phyloP scores from a whole-genome alignment of 73 alveolate genomes.

The Blepharisma japonicum region DNA sequence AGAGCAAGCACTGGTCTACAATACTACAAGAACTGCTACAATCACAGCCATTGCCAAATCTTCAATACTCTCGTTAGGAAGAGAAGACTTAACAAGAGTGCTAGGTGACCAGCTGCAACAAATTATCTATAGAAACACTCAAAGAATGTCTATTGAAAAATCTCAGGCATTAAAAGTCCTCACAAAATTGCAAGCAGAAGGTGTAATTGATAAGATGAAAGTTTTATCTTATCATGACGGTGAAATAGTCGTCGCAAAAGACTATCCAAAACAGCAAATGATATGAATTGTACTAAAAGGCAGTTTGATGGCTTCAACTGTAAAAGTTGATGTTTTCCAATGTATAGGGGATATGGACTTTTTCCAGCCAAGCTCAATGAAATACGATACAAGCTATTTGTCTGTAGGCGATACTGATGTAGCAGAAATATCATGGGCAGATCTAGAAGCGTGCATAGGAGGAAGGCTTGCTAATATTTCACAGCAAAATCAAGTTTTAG shows the following conservation, averaged over 20 bases:
- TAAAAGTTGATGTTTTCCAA: neutral
- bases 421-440: slow-evolving; percentile 17
- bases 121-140: neutral
- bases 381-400: neutral
- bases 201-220: neutral
- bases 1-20: slow-evolving; percentile 38
- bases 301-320: neutral
- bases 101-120: slow-evolving; percentile 23
- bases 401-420: neutral
- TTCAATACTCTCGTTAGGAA: neutral
- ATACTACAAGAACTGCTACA: slow-evolving; percentile 52
- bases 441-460: slow-evolving; percentile 21
- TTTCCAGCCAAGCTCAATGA: neutral
- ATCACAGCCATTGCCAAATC: slow-evolving; percentile 36
- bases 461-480: slow-evolving; percentile 3
- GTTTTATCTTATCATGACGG: neutral
- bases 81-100: neutral
- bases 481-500: neutral
- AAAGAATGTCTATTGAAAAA: neutral
- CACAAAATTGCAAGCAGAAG: neutral
- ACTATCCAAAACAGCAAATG: neutral
- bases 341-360: neutral
- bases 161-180: neutral
- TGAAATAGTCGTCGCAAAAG: neutral
- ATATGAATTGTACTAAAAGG: neutral